Conservation (phyloP, 768 basidiomycete genomes). For the Pleurotus sapidus region DNA sequence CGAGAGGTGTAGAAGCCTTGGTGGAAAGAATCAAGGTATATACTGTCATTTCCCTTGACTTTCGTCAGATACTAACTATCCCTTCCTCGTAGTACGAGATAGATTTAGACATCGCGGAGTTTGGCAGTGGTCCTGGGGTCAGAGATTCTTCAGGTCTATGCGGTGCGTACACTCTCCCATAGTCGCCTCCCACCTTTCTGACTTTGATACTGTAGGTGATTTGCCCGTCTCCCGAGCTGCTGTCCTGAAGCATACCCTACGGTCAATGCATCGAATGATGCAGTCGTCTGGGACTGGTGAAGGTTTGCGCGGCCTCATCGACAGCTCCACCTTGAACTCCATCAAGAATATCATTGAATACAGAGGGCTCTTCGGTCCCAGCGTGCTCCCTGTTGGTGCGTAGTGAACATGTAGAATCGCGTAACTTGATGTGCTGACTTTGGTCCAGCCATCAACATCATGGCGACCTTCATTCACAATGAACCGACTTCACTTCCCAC, state of each 20-base stretch:
- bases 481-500: slow-evolving; percentile 93
- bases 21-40: slow-evolving; percentile 86
- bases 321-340: slow-evolving; percentile 80
- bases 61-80: slow-evolving; percentile 7
- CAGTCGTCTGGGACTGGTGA: slow-evolving; percentile 92
- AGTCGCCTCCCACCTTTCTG: neutral
- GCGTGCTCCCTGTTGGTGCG: slow-evolving; percentile 81
- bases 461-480: slow-evolving; percentile 97
- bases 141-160: slow-evolving; percentile 50
- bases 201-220: slow-evolving; percentile 42
- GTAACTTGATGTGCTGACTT: slow-evolving; percentile 8
- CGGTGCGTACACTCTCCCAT: slow-evolving; percentile 31
- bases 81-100: slow-evolving; percentile 54
- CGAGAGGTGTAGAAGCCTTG: slow-evolving; percentile 79
- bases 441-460: slow-evolving; percentile 80
- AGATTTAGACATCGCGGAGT: slow-evolving; percentile 59
- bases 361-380: slow-evolving; percentile 81
- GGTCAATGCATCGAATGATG: slow-evolving; percentile 97
- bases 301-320: slow-evolving; percentile 90
- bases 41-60: slow-evolving; percentile 12
- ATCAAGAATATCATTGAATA: slow-evolving; percentile 87
- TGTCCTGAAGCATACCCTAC: slow-evolving; percentile 86
- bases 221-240: slow-evolving; percentile 73
- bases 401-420: neutral
- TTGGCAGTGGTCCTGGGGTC: slow-evolving; percentile 38